Evolutionary conservation across 805 yeast genomes (phyloP).

Genomic region (Candida sanyiensis): DNA sequence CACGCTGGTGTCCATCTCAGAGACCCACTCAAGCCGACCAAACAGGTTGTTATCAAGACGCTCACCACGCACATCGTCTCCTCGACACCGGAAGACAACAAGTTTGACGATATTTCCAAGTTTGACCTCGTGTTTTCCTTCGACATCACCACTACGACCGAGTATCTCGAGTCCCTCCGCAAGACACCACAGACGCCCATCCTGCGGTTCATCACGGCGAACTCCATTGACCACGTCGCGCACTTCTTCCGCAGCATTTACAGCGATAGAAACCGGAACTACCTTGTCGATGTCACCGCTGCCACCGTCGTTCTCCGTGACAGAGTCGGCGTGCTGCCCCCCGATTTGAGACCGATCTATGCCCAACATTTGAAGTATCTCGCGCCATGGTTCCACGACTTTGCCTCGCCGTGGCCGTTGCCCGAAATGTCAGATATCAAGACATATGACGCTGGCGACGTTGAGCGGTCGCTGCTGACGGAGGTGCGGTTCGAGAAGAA

Average conservation of each 20-base stretch:
- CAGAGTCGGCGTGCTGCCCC: conserved; percentile 75
- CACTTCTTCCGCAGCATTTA: conserved; percentile 37
- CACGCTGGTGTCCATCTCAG: conserved; percentile 60
- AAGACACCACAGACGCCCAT: conserved; percentile 41
- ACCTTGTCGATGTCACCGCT: conserved; percentile 66
- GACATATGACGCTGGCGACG: conserved; percentile 62
- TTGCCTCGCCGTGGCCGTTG: conserved; percentile 58
- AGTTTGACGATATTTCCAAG: conserved; percentile 8
- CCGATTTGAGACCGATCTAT: conserved; percentile 72
- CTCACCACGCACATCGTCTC: conserved; percentile 20
- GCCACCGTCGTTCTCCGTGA: conserved; percentile 80
- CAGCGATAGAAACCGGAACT: conserved; percentile 32
- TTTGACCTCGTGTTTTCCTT: conserved; percentile 60
- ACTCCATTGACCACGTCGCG: conserved; percentile 80
- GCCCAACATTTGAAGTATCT: conserved; percentile 59
- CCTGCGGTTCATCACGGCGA: conserved; percentile 65
- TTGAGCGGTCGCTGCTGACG: conserved; percentile 68
- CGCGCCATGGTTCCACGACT: conserved; percentile 51
- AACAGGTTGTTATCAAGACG: conserved; percentile 11
- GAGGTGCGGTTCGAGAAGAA: conserved; percentile 59
- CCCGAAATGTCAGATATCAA: conserved; percentile 67
- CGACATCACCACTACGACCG: conserved; percentile 53
- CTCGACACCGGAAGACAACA: conserved; percentile 13
- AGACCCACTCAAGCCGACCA: conserved; percentile 34
- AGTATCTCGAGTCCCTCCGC: conserved; percentile 28